phyloP scores from a whole-genome alignment of 1,139 yeast species.

The Kazachstania sp. region DNA sequence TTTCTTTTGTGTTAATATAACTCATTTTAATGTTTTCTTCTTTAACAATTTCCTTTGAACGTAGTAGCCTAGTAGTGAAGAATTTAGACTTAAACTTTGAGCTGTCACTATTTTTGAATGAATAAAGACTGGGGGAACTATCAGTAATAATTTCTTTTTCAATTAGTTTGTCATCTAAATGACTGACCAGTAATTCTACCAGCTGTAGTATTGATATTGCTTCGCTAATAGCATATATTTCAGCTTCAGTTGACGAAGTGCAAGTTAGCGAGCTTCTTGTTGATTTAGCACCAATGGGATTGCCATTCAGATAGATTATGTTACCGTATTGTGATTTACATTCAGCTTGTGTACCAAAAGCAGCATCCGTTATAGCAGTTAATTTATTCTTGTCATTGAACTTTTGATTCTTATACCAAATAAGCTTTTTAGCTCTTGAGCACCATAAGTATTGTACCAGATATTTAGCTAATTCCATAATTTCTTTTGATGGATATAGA shows the following conservation, averaged over 20 bases:
- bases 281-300: constrained; percentile 4
- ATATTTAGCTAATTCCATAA: not conserved
- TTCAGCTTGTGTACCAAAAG: constrained; percentile 1
- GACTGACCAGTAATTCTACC: not conserved
- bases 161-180: not conserved
- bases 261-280: constrained; percentile 4
- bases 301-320: constrained; percentile 1
- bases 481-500: constrained; percentile 1
- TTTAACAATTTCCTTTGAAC: not conserved
- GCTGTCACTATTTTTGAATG: not conserved
- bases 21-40: not conserved
- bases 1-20: constrained; percentile 6
- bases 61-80: not conserved
- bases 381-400: not conserved
- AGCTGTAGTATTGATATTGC: not conserved
- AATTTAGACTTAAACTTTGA: not conserved
- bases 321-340: constrained; percentile 6
- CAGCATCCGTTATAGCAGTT: constrained; percentile 3
- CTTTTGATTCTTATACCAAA: constrained; percentile 1
- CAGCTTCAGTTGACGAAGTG: constrained; percentile 7
- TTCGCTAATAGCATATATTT: constrained; percentile 2
- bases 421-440: constrained; percentile 1
- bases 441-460: constrained; percentile 4
- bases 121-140: not conserved
- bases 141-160: not conserved